These are phyloP conservation scores for Ogataea chonburiensis DNA, from an alignment of 805 yeast genomes.

Conservation along the genomic window DNA sequence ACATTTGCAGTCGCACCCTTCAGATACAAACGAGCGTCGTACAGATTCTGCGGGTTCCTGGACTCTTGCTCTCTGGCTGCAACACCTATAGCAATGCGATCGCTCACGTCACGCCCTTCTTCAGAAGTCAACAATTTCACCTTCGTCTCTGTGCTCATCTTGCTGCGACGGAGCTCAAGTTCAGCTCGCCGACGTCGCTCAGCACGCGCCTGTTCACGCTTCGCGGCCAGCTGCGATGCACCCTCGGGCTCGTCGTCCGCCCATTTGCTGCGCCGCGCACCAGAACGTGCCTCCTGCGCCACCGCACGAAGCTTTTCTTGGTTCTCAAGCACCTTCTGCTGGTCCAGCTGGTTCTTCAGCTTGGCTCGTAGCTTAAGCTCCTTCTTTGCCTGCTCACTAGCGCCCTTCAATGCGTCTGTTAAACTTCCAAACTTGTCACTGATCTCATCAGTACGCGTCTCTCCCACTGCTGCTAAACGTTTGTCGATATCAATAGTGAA, in stretches of 20 bases:
- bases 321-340: slow-evolving; percentile 46
- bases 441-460: slow-evolving; percentile 39
- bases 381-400: slow-evolving; percentile 60
- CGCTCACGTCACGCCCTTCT: slow-evolving; percentile 54
- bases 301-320: slow-evolving; percentile 51
- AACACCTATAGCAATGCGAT: slow-evolving; percentile 52
- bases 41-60: slow-evolving; percentile 40
- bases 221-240: slow-evolving; percentile 25
- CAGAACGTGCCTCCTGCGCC: slow-evolving; percentile 47
- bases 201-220: slow-evolving; percentile 40
- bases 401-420: slow-evolving; percentile 69
- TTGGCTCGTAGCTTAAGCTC: slow-evolving; percentile 52
- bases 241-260: slow-evolving; percentile 17
- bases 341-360: slow-evolving; percentile 48
- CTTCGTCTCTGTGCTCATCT: slow-evolving; percentile 45
- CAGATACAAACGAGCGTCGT: slow-evolving; percentile 59
- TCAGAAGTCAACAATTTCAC: slow-evolving; percentile 43
- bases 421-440: slow-evolving; percentile 60
- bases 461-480: slow-evolving; percentile 57
- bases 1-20: slow-evolving; percentile 41
- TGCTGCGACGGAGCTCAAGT: slow-evolving; percentile 42
- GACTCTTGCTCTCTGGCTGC: slow-evolving; percentile 18
- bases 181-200: slow-evolving; percentile 49
- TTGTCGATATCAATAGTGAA: slow-evolving; percentile 79
- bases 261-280: slow-evolving; percentile 18